Evolutionary conservation across 1,284 basidiomycete genomes (phyloP).

Genomic region (Leccinum huronense): DNA sequence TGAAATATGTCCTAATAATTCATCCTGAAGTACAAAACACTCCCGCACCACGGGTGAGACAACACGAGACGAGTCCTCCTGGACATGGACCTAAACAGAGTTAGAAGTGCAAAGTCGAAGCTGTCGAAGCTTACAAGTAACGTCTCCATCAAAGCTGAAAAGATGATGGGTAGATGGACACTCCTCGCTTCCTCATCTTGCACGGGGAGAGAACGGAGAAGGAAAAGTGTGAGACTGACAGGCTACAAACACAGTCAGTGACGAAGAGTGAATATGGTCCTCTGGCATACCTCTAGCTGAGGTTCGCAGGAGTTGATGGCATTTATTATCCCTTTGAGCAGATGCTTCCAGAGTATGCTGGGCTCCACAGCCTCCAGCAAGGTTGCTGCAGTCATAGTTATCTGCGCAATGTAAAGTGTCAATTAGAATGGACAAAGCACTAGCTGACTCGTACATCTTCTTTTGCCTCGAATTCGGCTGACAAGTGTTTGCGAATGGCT

Average conservation of each 20-base stretch:
- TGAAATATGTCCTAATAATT: conserved; percentile 54
- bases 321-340: conserved; percentile 56
- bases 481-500: conserved; percentile 61
- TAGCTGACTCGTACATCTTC: conserved; percentile 57
- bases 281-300: conserved; percentile 45
- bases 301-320: conserved; percentile 49
- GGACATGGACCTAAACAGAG: conserved; percentile 41
- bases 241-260: conserved; percentile 42
- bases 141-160: conserved; percentile 62
- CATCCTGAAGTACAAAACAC: conserved; percentile 51
- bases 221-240: conserved; percentile 62
- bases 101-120: conserved; percentile 9
- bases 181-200: conserved; percentile 82
- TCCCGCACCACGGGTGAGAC: conserved; percentile 42
- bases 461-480: conserved; percentile 46
- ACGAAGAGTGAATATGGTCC: neutral
- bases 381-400: conserved; percentile 82
- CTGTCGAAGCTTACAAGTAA: conserved; percentile 47
- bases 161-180: conserved; percentile 78
- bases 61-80: conserved; percentile 37
- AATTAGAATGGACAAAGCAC: conserved; percentile 11
- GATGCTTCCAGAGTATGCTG: conserved; percentile 78
- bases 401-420: conserved; percentile 40
- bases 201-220: conserved; percentile 64
- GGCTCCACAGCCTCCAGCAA: conserved; percentile 94